phyloP scores from a whole-genome alignment of 179 eudicot genomes.

The Amaranthus tricolor region DNA sequence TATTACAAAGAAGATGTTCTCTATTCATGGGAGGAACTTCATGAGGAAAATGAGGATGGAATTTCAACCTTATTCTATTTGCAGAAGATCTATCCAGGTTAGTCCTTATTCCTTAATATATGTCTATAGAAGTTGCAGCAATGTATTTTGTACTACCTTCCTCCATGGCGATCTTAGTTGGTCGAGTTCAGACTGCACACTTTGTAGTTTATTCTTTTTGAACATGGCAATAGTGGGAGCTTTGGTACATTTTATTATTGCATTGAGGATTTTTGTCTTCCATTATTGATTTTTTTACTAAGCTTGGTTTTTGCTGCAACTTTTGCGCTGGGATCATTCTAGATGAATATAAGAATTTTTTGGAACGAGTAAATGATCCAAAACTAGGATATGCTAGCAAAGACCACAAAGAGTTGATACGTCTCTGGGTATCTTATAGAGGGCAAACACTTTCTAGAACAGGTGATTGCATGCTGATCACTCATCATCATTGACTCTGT shows the following conservation, averaged over 20 bases:
- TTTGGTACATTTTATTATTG: background rate
- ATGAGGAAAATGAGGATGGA: conserved; percentile 92
- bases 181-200: background rate
- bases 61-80: conserved; percentile 85
- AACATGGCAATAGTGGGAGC: background rate
- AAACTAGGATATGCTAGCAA: conserved; percentile 50
- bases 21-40: conserved; percentile 80
- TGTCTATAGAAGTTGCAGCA: background rate
- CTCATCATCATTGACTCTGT: conserved; percentile 10
- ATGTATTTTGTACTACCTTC: background rate
- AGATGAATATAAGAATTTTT: conserved; percentile 90
- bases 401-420: conserved; percentile 56
- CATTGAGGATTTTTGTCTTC: conserved; percentile 7
- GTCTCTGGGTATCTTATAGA: conserved; percentile 94
- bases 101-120: conserved; percentile 19
- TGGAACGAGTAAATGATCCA: conserved; percentile 58
- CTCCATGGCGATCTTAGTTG: background rate
- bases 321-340: conserved; percentile 20
- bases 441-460: conserved; percentile 98
- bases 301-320: conserved; percentile 10
- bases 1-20: conserved; percentile 90
- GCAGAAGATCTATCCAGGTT: conserved; percentile 96
- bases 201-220: background rate
- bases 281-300: conserved; percentile 5
- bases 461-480: conserved; percentile 42